phyloP scores from a whole-genome alignment of 2,329 filamentous ascomycete species.

The Colletotrichum cereale region DNA sequence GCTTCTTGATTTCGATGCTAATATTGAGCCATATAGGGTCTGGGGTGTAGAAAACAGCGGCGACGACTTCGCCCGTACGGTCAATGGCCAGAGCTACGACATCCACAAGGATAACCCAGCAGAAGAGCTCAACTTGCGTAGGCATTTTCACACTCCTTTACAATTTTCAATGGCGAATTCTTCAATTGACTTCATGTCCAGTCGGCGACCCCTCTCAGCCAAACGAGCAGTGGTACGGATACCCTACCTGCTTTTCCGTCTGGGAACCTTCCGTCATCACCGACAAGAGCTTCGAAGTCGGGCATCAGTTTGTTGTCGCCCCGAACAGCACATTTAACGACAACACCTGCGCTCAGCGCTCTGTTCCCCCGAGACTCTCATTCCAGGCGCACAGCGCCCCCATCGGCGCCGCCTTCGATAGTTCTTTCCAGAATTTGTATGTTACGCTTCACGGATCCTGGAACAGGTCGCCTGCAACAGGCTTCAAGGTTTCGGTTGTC shows the following conservation, averaged over 20 bases:
- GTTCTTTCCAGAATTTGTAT: constrained; percentile 63
- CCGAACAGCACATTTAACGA: constrained; percentile 53
- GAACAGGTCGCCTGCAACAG: constrained; percentile 54
- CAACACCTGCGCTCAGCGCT: constrained; percentile 49
- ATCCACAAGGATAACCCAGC: constrained; percentile 73
- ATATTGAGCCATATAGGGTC: constrained; percentile 42
- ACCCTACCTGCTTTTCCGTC: constrained; percentile 70
- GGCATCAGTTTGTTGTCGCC: constrained; percentile 53
- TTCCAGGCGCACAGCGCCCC: constrained; percentile 73
- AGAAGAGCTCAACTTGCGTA: constrained; percentile 74
- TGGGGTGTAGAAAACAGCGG: constrained; percentile 67
- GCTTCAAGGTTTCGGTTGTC: constrained; percentile 54
- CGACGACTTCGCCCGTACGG: constrained; percentile 63
- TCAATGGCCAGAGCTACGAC: constrained; percentile 59
- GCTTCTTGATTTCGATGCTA: not conserved
- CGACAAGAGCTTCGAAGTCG: constrained; percentile 48
- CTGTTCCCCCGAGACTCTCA: constrained; percentile 59
- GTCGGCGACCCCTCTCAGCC: constrained; percentile 47
- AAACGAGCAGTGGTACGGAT: constrained; percentile 63
- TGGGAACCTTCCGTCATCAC: constrained; percentile 59
- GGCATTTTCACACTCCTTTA: constrained; percentile 19
- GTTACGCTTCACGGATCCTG: constrained; percentile 73
- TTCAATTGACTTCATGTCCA: constrained; percentile 26
- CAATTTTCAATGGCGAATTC: not conserved
- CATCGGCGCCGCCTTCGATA: constrained; percentile 71